phyloP scores from a whole-genome alignment of 2,329 filamentous ascomycete genomes.

The Myriosclerotinia duriaeana region DNA sequence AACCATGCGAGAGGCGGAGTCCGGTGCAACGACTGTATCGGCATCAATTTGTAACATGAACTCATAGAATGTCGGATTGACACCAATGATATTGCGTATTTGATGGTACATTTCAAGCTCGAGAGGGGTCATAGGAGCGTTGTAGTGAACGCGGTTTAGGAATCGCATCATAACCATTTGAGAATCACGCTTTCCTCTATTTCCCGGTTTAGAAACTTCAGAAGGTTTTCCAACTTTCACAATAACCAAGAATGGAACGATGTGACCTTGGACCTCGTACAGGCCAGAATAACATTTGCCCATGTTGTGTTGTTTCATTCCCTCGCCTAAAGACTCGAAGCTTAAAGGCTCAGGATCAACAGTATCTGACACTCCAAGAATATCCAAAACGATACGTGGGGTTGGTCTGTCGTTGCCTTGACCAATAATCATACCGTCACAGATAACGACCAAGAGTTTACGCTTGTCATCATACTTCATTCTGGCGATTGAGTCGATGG shows the following conservation, averaged over 20 bases:
- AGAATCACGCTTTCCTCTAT: constrained; percentile 98
- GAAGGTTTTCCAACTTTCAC: constrained; percentile 90
- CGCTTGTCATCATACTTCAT: constrained; percentile 99
- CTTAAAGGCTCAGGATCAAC: constrained; percentile 94
- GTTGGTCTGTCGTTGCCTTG: constrained; percentile 97
- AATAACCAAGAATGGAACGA: constrained; percentile 94
- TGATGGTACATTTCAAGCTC: constrained; percentile 99
- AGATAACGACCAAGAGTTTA: constrained; percentile 88
- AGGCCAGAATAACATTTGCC: constrained; percentile 97
- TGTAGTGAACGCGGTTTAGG: constrained; percentile 98
- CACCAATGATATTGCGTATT: constrained; percentile 96
- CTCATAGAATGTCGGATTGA: constrained; percentile 98
- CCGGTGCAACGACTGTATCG: constrained; percentile 87
- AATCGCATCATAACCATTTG: constrained; percentile 99
- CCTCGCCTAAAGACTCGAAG: constrained; percentile 94
- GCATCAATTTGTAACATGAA: constrained; percentile 96
- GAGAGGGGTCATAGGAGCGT: constrained; percentile 89
- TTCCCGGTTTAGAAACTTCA: constrained; percentile 76
- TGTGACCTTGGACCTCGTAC: constrained; percentile 96
- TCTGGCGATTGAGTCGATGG: constrained; percentile 90
- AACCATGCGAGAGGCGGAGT: constrained; percentile 90
- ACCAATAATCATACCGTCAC: constrained; percentile 99
- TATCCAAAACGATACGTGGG: constrained; percentile 92
- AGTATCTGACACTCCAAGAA: constrained; percentile 88
- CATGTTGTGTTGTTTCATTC: constrained; percentile 98